A percentile compares a stretch with the other conserved stretches of the same genome.
Evolutionary conservation across 352 stramenopile species (phyloP).

Genomic region (Sclerospora graminicola): DNA sequence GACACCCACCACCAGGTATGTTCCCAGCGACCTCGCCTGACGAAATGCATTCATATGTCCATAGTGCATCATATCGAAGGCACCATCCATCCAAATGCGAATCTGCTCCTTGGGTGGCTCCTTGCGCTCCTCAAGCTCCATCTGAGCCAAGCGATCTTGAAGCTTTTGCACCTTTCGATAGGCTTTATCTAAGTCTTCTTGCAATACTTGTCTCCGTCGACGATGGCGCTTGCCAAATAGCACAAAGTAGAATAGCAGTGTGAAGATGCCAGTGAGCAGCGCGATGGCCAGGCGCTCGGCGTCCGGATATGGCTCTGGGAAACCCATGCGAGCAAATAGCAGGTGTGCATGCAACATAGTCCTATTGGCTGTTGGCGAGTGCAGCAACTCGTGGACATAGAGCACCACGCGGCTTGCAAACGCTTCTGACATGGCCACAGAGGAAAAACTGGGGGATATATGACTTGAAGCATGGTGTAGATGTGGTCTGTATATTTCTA

Average conservation of each 20-base stretch:
- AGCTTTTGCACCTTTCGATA: conserved; percentile 77
- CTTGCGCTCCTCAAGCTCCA: conserved; percentile 63
- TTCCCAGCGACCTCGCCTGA: conserved; percentile 91
- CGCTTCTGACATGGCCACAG: conserved; percentile 37
- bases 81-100: conserved; percentile 98
- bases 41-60: conserved; percentile 99
- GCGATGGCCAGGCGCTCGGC: conserved; percentile 78
- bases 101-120: conserved; percentile 80
- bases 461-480: background rate
- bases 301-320: conserved; percentile 80
- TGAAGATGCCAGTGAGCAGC: conserved; percentile 69
- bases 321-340: conserved; percentile 51
- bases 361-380: conserved; percentile 59
- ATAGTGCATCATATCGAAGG: conserved; percentile 99
- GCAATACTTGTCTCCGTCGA: conserved; percentile 47
- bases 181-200: conserved; percentile 65
- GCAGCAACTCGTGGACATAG: conserved; percentile 71
- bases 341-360: conserved; percentile 62
- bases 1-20: conserved; percentile 96
- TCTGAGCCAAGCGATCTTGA: conserved; percentile 74
- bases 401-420: conserved; percentile 45
- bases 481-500: background rate
- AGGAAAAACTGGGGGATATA: background rate
- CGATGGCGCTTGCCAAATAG: conserved; percentile 83
- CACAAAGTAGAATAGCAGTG: conserved; percentile 80